phyloP scores from a whole-genome alignment of 768 basidiomycete genomes.

The Amanita jacksonii region DNA sequence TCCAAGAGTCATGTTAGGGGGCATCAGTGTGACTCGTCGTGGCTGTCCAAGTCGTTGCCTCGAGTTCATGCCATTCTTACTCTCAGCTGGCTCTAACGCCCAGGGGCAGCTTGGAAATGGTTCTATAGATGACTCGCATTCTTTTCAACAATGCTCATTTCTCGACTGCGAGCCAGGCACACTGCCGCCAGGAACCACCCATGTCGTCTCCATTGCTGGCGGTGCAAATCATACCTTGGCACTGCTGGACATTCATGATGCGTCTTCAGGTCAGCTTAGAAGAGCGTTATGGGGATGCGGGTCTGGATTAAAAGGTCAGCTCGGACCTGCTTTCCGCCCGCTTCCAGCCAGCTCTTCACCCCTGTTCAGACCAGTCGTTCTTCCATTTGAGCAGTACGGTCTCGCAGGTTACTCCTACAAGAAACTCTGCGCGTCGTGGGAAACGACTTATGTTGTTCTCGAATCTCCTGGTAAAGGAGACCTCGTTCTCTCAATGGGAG shows the following conservation, averaged over 20 bases:
- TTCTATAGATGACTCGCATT: conserved; percentile 34
- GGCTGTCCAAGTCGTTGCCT: too few relatives aligned
- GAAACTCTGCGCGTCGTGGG: conserved; percentile 65
- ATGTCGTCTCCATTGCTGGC: conserved; percentile 44
- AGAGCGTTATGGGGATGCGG: conserved; percentile 67
- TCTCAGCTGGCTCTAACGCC: conserved; percentile 41
- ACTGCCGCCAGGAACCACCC: conserved; percentile 21
- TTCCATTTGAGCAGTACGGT: conserved; percentile 26
- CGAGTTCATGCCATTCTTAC: conserved; percentile 13
- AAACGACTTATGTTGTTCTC: conserved; percentile 70
- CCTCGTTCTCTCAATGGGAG: conserved; percentile 68
- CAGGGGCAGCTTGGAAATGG: conserved; percentile 42
- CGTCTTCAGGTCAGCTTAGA: background rate
- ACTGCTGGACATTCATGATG: conserved; percentile 33
- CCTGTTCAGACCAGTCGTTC: conserved; percentile 39
- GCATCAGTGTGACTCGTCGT: too few relatives aligned
- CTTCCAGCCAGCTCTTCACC: conserved; percentile 14
- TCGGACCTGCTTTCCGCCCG: conserved; percentile 33
- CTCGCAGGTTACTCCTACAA: conserved; percentile 34
- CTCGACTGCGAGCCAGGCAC: conserved; percentile 16
- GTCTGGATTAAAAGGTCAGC: conserved; percentile 61
- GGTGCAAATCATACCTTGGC: conserved; percentile 78
- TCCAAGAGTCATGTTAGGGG: too few relatives aligned
- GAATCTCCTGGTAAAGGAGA: conserved; percentile 33
- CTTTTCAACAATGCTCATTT: conserved; percentile 34